These are phyloP conservation scores for Bertia moriformis DNA, from an alignment of 2,329 filamentous ascomycete genomes.

Conservation along the genomic window DNA sequence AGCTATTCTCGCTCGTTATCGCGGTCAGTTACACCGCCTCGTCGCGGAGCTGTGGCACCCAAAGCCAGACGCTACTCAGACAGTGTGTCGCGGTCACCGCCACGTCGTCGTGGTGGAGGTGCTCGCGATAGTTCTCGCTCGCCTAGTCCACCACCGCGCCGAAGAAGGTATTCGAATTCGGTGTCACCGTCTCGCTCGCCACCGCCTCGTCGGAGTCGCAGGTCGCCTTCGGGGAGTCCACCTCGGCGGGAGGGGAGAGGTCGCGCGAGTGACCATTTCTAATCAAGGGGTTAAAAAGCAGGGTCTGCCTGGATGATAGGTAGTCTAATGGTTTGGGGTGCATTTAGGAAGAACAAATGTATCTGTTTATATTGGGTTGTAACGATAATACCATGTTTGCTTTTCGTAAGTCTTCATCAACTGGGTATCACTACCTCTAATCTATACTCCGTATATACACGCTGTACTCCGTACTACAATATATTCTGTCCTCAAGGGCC, in stretches of 20 bases:
- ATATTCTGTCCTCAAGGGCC: constrained; percentile 1
- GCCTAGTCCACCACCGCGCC: not conserved
- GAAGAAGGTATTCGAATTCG: not conserved
- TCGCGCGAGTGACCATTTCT: not conserved
- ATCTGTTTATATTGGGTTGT: too few species aligned
- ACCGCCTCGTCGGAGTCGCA: not conserved
- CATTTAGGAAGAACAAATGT: too few species aligned
- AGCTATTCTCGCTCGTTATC: not conserved
- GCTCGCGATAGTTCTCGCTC: not conserved
- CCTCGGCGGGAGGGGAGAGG: not conserved
- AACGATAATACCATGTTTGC: too few species aligned
- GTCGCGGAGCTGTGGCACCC: not conserved
- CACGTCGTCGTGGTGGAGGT: not conserved
- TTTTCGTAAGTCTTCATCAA: too few species aligned
- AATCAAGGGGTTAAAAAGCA: too few species aligned
- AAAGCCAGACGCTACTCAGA: not conserved
- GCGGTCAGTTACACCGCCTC: not conserved
- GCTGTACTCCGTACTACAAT: not conserved
- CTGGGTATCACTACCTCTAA: too few species aligned
- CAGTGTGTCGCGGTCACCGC: not conserved
- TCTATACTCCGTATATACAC: too few species aligned
- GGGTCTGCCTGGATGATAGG: too few species aligned
- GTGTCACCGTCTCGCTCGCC: not conserved
- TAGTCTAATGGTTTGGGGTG: too few species aligned
- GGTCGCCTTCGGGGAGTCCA: not conserved